These are phyloP conservation scores for Phytophthora brassicae DNA, from an alignment of 352 stramenopile genomes.

Conservation along the genomic window DNA sequence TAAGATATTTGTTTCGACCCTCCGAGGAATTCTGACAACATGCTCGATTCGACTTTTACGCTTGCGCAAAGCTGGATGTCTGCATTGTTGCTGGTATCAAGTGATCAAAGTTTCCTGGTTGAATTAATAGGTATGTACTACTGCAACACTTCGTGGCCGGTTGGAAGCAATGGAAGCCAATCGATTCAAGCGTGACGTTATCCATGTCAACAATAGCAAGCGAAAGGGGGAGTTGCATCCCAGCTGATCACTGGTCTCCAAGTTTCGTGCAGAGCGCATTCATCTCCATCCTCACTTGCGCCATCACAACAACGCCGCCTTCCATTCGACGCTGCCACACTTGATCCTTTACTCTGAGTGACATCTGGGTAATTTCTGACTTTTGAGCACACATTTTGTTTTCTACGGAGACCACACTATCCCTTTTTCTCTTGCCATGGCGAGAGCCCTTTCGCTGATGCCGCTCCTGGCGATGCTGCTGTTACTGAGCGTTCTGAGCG, in stretches of 20 bases:
- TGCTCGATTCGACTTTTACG: neutral
- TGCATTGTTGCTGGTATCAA: neutral
- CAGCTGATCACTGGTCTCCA: neutral
- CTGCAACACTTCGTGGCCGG: too few species aligned
- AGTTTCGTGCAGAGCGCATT: slow-evolving; percentile 3
- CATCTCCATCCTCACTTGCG: slow-evolving; percentile 11
- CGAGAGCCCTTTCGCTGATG: slow-evolving; percentile 25
- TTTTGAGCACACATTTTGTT: slow-evolving; percentile 10
- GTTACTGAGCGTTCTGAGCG: slow-evolving; percentile 8
- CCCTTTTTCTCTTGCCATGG: slow-evolving; percentile 19
- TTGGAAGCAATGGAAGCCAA: neutral
- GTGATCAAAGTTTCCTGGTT: neutral
- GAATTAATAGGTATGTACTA: too few species aligned
- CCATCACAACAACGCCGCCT: neutral
- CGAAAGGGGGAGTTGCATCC: slow-evolving; percentile 15
- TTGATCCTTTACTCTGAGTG: slow-evolving; percentile 9
- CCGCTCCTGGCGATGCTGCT: slow-evolving; percentile 31
- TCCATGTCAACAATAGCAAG: slow-evolving; percentile 7
- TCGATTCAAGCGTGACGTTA: neutral
- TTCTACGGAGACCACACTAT: slow-evolving; percentile 10
- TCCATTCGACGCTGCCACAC: slow-evolving; percentile 15
- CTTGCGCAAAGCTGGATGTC: neutral
- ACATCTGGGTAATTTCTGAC: slow-evolving; percentile 18
- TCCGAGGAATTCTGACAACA: neutral
- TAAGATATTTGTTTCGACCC: neutral